A percentile compares a stretch with the other conserved stretches of the same genome.
These are phyloP conservation scores for Crotalaria pallida DNA, from an alignment of 306 rosid genomes.

Conservation along the genomic window DNA sequence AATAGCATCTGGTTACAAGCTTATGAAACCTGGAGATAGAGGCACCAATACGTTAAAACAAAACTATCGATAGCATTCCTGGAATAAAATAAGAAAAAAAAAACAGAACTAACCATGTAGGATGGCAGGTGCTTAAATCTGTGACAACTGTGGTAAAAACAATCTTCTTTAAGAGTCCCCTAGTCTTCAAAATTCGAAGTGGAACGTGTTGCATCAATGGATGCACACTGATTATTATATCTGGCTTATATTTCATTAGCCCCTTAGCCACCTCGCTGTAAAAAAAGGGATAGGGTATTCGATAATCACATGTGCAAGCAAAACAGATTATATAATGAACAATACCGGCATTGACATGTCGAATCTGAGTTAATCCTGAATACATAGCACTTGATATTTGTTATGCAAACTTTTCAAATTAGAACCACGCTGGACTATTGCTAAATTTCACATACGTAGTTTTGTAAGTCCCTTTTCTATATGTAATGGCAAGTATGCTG, in stretches of 20 bases:
- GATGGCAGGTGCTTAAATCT: constrained; percentile 99
- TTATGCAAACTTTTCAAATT: not conserved
- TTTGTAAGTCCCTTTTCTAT: not conserved
- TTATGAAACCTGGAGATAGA: constrained; percentile 80
- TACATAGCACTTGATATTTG: not conserved
- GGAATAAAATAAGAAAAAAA: not conserved
- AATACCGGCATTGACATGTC: not conserved
- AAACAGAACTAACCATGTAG: constrained; percentile 71
- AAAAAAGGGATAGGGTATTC: not conserved
- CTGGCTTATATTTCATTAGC: constrained; percentile 94
- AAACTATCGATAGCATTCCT: not conserved
- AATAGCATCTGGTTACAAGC: constrained; percentile 98
- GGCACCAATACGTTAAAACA: constrained; percentile 29
- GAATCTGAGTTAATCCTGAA: not conserved
- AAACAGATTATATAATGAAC: not conserved
- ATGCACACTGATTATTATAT: constrained; percentile 95
- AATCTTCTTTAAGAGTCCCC: constrained; percentile 83
- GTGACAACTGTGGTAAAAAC: constrained; percentile 95
- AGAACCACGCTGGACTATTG: not conserved
- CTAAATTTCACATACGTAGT: not conserved
- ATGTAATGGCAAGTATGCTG: not conserved
- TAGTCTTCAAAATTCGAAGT: constrained; percentile 85
- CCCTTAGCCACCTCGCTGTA: constrained; percentile 84
- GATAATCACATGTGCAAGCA: not conserved
- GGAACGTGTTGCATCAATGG: constrained; percentile 99